A percentile compares a stretch with the other conserved stretches of the same genome.
Conservation (phyloP, 768 basidiomycete species). For the Agrocybe chaxingu region DNA sequence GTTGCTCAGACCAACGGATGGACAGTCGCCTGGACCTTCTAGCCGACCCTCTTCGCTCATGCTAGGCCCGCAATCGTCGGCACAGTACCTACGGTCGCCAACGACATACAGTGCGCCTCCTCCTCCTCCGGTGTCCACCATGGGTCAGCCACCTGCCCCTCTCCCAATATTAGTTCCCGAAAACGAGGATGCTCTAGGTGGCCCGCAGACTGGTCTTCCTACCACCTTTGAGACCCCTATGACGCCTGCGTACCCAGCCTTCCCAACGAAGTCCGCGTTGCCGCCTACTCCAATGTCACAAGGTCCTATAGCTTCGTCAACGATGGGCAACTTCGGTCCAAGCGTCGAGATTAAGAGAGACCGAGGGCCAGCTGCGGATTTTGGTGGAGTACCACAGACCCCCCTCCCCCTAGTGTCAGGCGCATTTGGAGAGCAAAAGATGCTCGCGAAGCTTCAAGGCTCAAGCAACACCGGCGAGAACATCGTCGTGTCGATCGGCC, state of each 20-base stretch:
- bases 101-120: slow-evolving; percentile 54
- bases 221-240: slow-evolving; percentile 33
- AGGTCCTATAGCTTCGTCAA: slow-evolving; percentile 49
- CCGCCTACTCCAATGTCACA: slow-evolving; percentile 56
- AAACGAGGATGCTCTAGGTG: slow-evolving; percentile 4
- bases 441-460: slow-evolving; percentile 24
- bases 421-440: slow-evolving; percentile 37
- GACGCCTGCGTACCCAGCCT: slow-evolving; percentile 76
- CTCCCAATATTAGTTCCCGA: slow-evolving; percentile 11
- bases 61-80: slow-evolving; percentile 23
- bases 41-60: slow-evolving; percentile 28
- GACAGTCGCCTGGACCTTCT: slow-evolving; percentile 22
- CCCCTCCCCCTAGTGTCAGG: slow-evolving; percentile 52
- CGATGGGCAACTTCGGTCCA: slow-evolving; percentile 46
- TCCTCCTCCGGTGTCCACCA: slow-evolving; percentile 23
- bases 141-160: slow-evolving; percentile 15
- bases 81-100: slow-evolving; percentile 42
- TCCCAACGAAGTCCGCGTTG: slow-evolving; percentile 42
- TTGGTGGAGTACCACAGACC: slow-evolving; percentile 41
- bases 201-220: slow-evolving; percentile 3
- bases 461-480: slow-evolving; percentile 45
- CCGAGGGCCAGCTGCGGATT: slow-evolving; percentile 37
- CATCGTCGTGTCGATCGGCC: slow-evolving; percentile 68
- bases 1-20: slow-evolving; percentile 10
- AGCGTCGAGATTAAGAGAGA: slow-evolving; percentile 70